Percentiles rank a stretch among this genome's conserved stretches.
These are phyloP conservation scores for Pascua sp. DNA, from an alignment of 1,284 basidiomycete species.

Conservation along the genomic window DNA sequence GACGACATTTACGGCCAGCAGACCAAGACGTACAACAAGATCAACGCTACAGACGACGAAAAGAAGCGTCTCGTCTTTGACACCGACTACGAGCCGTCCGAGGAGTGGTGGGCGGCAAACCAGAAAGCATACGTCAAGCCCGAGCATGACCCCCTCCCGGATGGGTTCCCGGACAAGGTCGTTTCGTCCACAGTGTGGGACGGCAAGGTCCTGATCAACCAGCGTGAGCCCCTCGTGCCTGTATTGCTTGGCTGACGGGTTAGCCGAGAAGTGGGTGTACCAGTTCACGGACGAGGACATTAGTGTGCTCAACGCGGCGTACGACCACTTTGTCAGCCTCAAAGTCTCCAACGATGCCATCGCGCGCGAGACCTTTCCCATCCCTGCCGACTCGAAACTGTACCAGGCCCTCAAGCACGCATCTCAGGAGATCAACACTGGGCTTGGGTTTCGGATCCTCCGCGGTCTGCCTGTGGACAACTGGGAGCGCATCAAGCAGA, in stretches of 20 bases:
- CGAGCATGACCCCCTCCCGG: slow-evolving; percentile 19
- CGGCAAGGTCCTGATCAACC: too few species aligned
- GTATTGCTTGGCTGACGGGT: too few species aligned
- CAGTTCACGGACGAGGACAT: too few species aligned
- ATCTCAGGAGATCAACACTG: slow-evolving; percentile 18
- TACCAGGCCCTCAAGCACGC: slow-evolving; percentile 14
- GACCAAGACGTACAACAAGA: not conserved
- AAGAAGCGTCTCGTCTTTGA: slow-evolving; percentile 9
- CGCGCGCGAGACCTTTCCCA: slow-evolving; percentile 22
- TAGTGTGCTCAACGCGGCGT: too few species aligned
- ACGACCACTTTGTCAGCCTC: too few species aligned
- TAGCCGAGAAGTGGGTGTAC: too few species aligned
- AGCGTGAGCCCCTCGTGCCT: too few species aligned
- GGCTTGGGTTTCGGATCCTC: slow-evolving; percentile 26
- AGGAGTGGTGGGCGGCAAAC: slow-evolving; percentile 23
- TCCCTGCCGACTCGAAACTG: slow-evolving; percentile 16
- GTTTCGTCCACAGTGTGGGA: too few species aligned
- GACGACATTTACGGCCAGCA: too few species aligned
- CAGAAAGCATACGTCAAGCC: slow-evolving; percentile 21
- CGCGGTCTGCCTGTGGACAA: slow-evolving; percentile 27
- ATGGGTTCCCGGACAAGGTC: slow-evolving; percentile 13
- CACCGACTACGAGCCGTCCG: slow-evolving; percentile 23
- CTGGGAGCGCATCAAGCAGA: slow-evolving; percentile 23
- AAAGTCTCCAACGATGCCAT: too few species aligned
- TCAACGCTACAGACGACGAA: not conserved